Evolutionary conservation across 1,284 basidiomycete species (phyloP).

Genomic region (Termitomyces sp.): DNA sequence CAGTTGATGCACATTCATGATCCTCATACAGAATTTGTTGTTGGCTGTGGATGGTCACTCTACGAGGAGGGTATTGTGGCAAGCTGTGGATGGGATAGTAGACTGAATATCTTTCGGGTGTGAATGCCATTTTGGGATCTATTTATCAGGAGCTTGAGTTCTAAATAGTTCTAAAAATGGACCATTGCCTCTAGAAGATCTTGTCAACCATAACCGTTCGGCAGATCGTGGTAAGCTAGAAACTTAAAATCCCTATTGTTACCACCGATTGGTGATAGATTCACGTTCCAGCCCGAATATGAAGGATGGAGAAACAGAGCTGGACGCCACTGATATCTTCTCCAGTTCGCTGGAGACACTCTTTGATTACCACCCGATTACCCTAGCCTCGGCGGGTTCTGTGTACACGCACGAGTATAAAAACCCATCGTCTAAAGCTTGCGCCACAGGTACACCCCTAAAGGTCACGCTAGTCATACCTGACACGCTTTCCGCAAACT

Average conservation of each 20-base stretch:
- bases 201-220: background rate
- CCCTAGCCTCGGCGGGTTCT: conserved; percentile 49
- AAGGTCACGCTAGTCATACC: conserved; percentile 46
- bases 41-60: conserved; percentile 85
- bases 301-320: conserved; percentile 12
- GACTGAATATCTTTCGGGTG: conserved; percentile 72
- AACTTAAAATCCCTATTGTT: background rate
- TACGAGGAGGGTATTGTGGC: conserved; percentile 84
- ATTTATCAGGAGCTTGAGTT: conserved; percentile 8
- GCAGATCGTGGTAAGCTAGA: conserved; percentile 6
- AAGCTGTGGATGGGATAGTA: conserved; percentile 88
- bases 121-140: conserved; percentile 1
- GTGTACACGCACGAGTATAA: conserved; percentile 35
- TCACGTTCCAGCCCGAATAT: conserved; percentile 7
- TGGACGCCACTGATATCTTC: conserved; percentile 60
- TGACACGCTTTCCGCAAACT: conserved; percentile 61
- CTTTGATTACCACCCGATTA: conserved; percentile 57
- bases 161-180: conserved; percentile 3
- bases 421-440: conserved; percentile 9
- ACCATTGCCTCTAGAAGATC: background rate
- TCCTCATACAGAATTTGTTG: conserved; percentile 92
- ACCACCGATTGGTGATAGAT: background rate
- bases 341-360: conserved; percentile 54
- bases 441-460: conserved; percentile 9
- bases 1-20: conserved; percentile 72